Conservation (phyloP, 106 monocot genomes). For the Phalaenopsis equestris region DNA sequence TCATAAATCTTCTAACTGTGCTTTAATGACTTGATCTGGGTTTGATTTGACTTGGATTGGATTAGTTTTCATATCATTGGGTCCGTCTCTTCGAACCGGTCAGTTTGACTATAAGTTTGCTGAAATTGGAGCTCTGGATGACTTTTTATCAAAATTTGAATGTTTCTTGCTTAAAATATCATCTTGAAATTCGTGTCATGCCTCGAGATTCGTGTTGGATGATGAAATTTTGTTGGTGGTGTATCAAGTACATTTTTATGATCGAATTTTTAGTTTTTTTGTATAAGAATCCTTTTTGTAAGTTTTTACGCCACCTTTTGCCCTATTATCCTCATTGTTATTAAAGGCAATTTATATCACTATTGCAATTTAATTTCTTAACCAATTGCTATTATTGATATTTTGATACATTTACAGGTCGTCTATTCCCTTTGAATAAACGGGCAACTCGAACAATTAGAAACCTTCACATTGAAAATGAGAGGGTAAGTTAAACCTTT, state of each 20-base stretch:
- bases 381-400: conserved; percentile 1
- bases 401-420: conserved; percentile 45
- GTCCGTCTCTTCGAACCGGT: no score
- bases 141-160: no score
- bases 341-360: not conserved
- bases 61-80: no score
- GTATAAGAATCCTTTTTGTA: not conserved
- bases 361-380: not conserved
- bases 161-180: not conserved
- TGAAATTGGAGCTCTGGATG: no score
- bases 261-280: not conserved
- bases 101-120: no score
- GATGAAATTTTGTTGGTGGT: no score
- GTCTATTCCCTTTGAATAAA: conserved; percentile 73
- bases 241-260: not conserved
- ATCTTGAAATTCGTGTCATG: not conserved
- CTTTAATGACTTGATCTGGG: no score
- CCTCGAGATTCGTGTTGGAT: not conserved
- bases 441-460: conserved; percentile 78
- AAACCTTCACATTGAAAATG: conserved; percentile 92
- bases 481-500: conserved; percentile 54
- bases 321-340: not conserved
- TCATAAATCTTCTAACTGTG: no score
- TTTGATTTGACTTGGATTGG: no score
- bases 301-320: not conserved